These are phyloP conservation scores for Onygenales sp. DNA, from an alignment of 2,329 filamentous ascomycete genomes.

Conservation along the genomic window DNA sequence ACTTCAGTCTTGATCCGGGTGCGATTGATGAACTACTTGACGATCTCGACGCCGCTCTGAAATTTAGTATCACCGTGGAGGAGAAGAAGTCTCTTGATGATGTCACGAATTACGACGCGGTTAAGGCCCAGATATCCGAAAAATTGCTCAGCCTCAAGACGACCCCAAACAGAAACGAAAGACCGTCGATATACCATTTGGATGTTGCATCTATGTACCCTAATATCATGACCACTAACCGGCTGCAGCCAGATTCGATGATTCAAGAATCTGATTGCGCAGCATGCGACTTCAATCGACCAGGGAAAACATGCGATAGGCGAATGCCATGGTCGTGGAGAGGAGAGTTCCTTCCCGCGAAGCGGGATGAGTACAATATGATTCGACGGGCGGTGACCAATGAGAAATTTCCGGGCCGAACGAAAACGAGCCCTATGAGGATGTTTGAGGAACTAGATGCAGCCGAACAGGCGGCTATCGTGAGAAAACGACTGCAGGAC, in stretches of 20 bases:
- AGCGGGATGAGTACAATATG: conserved; percentile 99
- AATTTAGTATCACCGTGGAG: conserved; percentile 77
- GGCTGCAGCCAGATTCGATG: conserved; percentile 97
- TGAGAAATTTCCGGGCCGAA: conserved; percentile 78
- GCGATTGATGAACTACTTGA: conserved; percentile 81
- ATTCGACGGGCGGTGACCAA: conserved; percentile 85
- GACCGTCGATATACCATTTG: conserved; percentile 91
- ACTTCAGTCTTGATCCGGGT: conserved; percentile 79
- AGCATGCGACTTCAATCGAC: conserved; percentile 95
- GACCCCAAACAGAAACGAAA: conserved; percentile 74
- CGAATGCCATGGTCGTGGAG: conserved; percentile 95
- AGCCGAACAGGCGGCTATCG: conserved; percentile 71
- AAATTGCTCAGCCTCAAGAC: conserved; percentile 63
- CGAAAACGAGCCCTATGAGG: conserved; percentile 58
- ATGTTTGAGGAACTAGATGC: conserved; percentile 70
- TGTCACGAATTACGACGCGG: conserved; percentile 70
- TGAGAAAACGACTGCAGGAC: conserved; percentile 79
- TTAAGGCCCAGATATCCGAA: conserved; percentile 71
- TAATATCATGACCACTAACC: conserved; percentile 99
- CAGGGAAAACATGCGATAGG: conserved; percentile 93
- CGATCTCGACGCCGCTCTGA: conserved; percentile 80
- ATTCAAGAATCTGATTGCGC: conserved; percentile 93
- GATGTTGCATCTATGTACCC: conserved; percentile 99
- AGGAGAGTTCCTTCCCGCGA: conserved; percentile 92
- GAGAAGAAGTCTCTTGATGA: conserved; percentile 75